Evolutionary conservation across 1,284 basidiomycete genomes (phyloP).

Genomic region (Ceratobasidium sp.): DNA sequence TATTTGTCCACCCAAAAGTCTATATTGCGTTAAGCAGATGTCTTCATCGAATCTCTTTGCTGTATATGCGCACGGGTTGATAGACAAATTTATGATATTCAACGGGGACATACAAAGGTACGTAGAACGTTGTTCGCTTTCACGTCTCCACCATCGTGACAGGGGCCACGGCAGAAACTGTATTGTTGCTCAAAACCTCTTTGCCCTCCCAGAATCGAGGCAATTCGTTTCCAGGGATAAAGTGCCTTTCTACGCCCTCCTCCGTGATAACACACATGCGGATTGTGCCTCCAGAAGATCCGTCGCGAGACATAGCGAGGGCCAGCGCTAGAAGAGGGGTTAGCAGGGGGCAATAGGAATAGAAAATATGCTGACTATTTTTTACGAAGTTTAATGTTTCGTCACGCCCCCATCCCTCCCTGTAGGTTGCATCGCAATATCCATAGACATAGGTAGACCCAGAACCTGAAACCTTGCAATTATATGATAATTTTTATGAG

Average conservation of each 20-base stretch:
- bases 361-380: conserved; percentile 79
- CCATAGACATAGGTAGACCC: conserved; percentile 99
- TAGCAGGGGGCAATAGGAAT: conserved; percentile 34
- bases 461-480: conserved; percentile 70
- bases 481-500: conserved; percentile 28
- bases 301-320: conserved; percentile 97
- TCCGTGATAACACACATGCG: conserved; percentile 97
- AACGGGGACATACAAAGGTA: too few relatives aligned
- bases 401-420: conserved; percentile 91
- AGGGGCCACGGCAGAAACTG: conserved; percentile 24
- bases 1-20: too few relatives aligned
- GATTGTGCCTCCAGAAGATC: conserved; percentile 97
- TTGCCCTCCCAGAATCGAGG: conserved; percentile 89
- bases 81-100: too few relatives aligned
- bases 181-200: conserved; percentile 68
- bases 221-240: conserved; percentile 93
- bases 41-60: too few relatives aligned
- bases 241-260: conserved; percentile 90
- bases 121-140: neutral
- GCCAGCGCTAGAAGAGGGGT: conserved; percentile 75
- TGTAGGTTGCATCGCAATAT: conserved; percentile 98
- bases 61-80: too few relatives aligned
- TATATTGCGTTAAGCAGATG: too few relatives aligned
- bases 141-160: conserved; percentile 31
- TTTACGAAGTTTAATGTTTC: conserved; percentile 96